Evolutionary conservation across 2,329 filamentous ascomycete species (phyloP).

Genomic region (Xylariaceae sp.): DNA sequence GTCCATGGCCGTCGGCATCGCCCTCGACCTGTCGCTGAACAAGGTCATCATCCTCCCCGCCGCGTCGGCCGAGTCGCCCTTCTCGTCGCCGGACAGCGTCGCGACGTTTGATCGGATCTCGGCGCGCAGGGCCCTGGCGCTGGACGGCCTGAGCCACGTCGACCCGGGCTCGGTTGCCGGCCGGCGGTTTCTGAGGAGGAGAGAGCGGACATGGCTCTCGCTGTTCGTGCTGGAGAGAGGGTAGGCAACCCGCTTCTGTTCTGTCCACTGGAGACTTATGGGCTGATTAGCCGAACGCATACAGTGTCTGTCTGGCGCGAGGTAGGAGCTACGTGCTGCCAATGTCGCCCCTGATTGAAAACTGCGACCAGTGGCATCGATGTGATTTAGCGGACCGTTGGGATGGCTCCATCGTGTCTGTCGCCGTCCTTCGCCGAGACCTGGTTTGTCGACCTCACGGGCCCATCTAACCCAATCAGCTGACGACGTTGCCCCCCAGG

Average conservation of each 20-base stretch:
- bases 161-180: conserved; percentile 55
- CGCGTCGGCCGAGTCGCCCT: conserved; percentile 37
- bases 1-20: conserved; percentile 60
- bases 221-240: conserved; percentile 67
- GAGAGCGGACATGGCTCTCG: conserved; percentile 64
- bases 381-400: conserved; percentile 56
- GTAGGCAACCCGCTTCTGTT: conserved; percentile 22
- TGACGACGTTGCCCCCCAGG: conserved; percentile 24
- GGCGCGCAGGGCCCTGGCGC: conserved; percentile 53
- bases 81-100: conserved; percentile 40
- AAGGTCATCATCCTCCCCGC: conserved; percentile 56
- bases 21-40: conserved; percentile 61
- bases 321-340: conserved; percentile 63
- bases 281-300: conserved; percentile 11
- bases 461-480: neutral
- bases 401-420: conserved; percentile 64
- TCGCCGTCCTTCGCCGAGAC: conserved; percentile 61
- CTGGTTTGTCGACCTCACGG: conserved; percentile 35
- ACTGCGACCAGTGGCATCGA: conserved; percentile 63
- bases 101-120: conserved; percentile 63
- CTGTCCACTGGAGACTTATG: too few species aligned
- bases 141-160: conserved; percentile 61
- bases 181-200: conserved; percentile 51
- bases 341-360: conserved; percentile 55
- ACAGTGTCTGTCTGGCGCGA: conserved; percentile 58